phyloP scores from a whole-genome alignment of 768 basidiomycete species.

The Heimioporus sp. region DNA sequence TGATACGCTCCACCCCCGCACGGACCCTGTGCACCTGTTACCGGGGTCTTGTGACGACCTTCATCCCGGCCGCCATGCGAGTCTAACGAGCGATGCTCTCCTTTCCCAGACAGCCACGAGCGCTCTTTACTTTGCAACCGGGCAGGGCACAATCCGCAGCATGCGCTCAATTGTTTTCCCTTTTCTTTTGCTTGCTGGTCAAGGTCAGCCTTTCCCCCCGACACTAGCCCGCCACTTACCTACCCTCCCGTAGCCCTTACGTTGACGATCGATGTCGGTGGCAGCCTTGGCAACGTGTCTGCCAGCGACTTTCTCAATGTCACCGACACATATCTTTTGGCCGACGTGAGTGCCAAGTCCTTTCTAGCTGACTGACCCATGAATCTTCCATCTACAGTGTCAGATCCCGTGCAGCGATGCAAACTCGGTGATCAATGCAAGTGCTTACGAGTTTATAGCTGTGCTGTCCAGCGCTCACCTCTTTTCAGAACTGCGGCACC shows the following conservation, averaged over 20 bases:
- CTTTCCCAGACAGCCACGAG: background rate
- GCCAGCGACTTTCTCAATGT: slow-evolving; percentile 47
- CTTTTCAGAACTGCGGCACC: slow-evolving; percentile 40
- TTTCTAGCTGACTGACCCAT: background rate
- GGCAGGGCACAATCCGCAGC: slow-evolving; percentile 32
- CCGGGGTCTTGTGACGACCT: background rate
- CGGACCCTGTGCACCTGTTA: slow-evolving; percentile 5
- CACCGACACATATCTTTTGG: slow-evolving; percentile 27
- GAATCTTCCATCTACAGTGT: slow-evolving; percentile 17
- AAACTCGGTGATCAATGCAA: slow-evolving; percentile 23
- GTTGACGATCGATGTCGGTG: slow-evolving; percentile 48
- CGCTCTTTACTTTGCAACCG: slow-evolving; percentile 21
- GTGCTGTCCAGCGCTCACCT: background rate
- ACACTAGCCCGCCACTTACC: background rate
- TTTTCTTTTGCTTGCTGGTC: slow-evolving; percentile 50
- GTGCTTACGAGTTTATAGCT: background rate
- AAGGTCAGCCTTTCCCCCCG: slow-evolving; percentile 41
- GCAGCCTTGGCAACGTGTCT: slow-evolving; percentile 33
- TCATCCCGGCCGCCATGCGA: too few relatives aligned
- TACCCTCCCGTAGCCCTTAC: slow-evolving; percentile 24
- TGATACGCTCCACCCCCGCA: background rate
- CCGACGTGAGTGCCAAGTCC: slow-evolving; percentile 23
- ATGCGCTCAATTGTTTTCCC: slow-evolving; percentile 29
- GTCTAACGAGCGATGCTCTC: too few relatives aligned
- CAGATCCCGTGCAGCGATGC: slow-evolving; percentile 25